Evolutionary conservation across 257 asterid genomes (phyloP), one percentile per base, ranked within the genome.

Genomic region (Phtheirospermum japonicum): DNA sequence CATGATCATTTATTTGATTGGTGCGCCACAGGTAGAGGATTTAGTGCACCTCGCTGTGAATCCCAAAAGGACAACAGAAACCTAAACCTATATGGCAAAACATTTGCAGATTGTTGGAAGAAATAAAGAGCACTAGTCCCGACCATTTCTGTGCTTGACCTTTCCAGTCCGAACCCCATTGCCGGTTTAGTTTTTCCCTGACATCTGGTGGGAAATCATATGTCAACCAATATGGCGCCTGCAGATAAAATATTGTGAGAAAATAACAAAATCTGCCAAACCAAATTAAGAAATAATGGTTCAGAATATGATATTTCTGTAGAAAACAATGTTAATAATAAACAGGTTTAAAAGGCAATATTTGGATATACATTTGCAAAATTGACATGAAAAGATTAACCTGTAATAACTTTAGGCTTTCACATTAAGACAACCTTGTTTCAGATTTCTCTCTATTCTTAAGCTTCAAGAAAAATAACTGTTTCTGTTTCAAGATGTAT

Each of bases 61-160:
- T 36, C 19, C 32, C 0, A 28, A 18, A 51, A 17, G 26, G 11
- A 14, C 20, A 48, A 1, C 54, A 17, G 26, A 48, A 16, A 7
- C 0, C 1, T 14, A 48, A 17, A 14, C 14, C 12, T 16, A 51
- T 9, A 18, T 4, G 12, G 36, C 39, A 26, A 59, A 57, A 18
- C 1, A 0, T 17, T 17, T 48, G 13, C 56, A 50, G 8, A 7
- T 7, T 7, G 7, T 18, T 11, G n/a, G 23, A 14, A 71, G 63
- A 30, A 69, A 60, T 9, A 34, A 58, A 66, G 61, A 55, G 69
- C 20, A 64, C 20, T 39, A 46, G 70, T 11, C 39, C 85, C 67
- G 59, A 87, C 97, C 99, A 89, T 73, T 93, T 93, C 63, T 89
- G 99, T 56, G 96, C 97, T 85, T 93, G 99, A 75, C 99, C 99